Conservation (phyloP, 768 basidiomycete species). For the Favolaschia claudopus region DNA sequence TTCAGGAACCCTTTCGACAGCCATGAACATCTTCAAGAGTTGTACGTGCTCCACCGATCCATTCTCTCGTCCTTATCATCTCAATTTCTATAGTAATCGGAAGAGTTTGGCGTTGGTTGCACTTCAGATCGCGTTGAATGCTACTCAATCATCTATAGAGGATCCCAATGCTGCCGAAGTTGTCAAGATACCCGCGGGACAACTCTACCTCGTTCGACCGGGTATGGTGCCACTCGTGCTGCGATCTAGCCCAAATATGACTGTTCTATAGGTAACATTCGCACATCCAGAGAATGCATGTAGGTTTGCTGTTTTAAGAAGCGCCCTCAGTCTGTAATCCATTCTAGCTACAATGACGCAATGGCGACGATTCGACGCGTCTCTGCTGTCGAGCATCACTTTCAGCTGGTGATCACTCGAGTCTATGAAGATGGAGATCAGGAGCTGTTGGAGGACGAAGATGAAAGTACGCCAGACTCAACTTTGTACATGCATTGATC, state of each 20-base stretch:
- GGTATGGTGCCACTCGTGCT: conserved; percentile 36
- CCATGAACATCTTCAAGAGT: conserved; percentile 88
- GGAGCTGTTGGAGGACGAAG: conserved; percentile 92
- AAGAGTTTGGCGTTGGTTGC: conserved; percentile 91
- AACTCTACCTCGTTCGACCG: conserved; percentile 90
- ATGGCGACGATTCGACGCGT: conserved; percentile 93
- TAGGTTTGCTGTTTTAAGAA: conserved; percentile 48
- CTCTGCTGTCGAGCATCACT: conserved; percentile 77
- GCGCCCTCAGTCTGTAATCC: conserved; percentile 1
- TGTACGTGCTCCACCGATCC: conserved; percentile 54
- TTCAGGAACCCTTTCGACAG: conserved; percentile 14
- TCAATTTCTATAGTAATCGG: conserved; percentile 68
- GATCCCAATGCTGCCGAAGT: conserved; percentile 96
- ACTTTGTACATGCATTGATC: background rate
- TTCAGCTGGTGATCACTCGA: conserved; percentile 93
- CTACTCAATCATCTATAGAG: conserved; percentile 58
- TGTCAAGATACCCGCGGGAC: conserved; percentile 91
- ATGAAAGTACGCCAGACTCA: conserved; percentile 68
- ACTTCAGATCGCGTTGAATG: background rate
- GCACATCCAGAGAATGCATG: conserved; percentile 97
- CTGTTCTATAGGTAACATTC: conserved; percentile 63
- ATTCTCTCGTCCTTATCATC: conserved; percentile 30
- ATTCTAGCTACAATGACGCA: conserved; percentile 88
- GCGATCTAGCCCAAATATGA: background rate
- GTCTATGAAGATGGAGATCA: conserved; percentile 98